Evolutionary conservation across 2,329 filamentous ascomycete species (phyloP), one percentile per base, ranked within the genome.

Genomic region (Talaromyces sp.): DNA sequence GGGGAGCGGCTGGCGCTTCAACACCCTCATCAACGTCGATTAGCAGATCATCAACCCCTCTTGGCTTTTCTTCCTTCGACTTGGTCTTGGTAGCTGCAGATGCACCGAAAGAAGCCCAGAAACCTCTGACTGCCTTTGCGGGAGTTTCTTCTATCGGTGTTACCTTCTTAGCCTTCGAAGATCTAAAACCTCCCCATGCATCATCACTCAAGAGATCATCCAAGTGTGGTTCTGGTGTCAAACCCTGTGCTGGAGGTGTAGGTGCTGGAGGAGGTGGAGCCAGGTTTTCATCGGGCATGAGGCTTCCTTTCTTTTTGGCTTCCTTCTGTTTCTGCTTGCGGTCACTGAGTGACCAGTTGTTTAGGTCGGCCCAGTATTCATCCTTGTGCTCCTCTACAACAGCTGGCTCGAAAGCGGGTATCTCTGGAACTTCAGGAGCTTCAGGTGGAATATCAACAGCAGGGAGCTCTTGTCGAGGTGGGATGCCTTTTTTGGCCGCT

Each of bases 201-300:
- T 79, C 78, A 34, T 73, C 73, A n/a, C 73, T 75, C 11, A 74
- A 70, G 49, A 72, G 69, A 56, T 74, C 69, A 17, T 64, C 56
- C 29, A 67, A 36, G 13, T 64, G 34, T 31, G 75, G 74, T 58
- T 82, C 80, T 5, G 77, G 78, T 5, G 74, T 76, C 4, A 82
- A 69, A 22, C 78, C 80, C 67, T 81, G 75, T 56, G 79, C 75
- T 51, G 81, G 81, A 53, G 81, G 81, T 38, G 80, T 82, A 2
- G 81, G 81, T 25, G 79, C 81, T 19, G 80, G 81, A 40, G 81
- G 81, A 36, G 81, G 81, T 60, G 79, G 79, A 36, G 80, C 79
- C 62, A 53, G 43, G 47, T 43, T 59, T 34, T 66, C 54, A 11
- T 61, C 38, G 11, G 47, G 64, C 8, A 58, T n/a, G 13, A 65